Evolutionary conservation across 1,139 yeast species (phyloP).

Genomic region (Geotrichum phurueaensis): DNA sequence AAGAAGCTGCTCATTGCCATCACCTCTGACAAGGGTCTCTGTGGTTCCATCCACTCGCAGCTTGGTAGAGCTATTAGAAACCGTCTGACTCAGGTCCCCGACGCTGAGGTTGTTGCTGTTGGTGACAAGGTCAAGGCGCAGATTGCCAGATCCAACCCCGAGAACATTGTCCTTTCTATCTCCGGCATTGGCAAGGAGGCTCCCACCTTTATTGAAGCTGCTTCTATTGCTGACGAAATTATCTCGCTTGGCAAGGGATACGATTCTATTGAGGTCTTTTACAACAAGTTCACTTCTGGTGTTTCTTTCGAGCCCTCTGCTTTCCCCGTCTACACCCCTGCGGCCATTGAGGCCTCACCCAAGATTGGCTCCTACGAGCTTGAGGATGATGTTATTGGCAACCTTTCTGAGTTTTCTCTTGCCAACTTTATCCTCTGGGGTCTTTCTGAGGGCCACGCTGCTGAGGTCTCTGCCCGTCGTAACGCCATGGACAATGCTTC

Average conservation of each 20-base stretch:
- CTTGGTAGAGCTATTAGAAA: slow-evolving; percentile 80
- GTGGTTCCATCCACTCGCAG: slow-evolving; percentile 97
- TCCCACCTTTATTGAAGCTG: slow-evolving; percentile 86
- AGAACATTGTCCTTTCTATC: slow-evolving; percentile 63
- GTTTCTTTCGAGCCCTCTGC: slow-evolving; percentile 83
- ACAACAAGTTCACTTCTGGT: slow-evolving; percentile 82
- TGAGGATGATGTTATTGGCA: slow-evolving; percentile 55
- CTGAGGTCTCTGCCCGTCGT: slow-evolving; percentile 98
- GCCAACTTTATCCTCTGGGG: slow-evolving; percentile 89
- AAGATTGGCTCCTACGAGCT: slow-evolving; percentile 77
- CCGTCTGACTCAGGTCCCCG: slow-evolving; percentile 56
- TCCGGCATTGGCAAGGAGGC: slow-evolving; percentile 94
- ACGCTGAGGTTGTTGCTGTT: slow-evolving; percentile 75
- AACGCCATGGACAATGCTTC: slow-evolving; percentile 99
- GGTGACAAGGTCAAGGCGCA: slow-evolving; percentile 95
- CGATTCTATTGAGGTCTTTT: slow-evolving; percentile 72
- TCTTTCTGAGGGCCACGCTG: slow-evolving; percentile 96
- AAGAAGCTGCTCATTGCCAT: slow-evolving; percentile 74
- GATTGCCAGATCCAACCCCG: slow-evolving; percentile 71
- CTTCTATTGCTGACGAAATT: slow-evolving; percentile 84
- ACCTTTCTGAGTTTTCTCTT: slow-evolving; percentile 75
- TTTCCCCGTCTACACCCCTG: slow-evolving; percentile 62
- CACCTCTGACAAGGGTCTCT: slow-evolving; percentile 95
- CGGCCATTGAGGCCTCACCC: slow-evolving; percentile 78
- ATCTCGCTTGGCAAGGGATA: slow-evolving; percentile 49